These are phyloP conservation scores for Hypoxylon trugodes DNA, from an alignment of 495 filamentous ascomycete species.

Conservation along the genomic window DNA sequence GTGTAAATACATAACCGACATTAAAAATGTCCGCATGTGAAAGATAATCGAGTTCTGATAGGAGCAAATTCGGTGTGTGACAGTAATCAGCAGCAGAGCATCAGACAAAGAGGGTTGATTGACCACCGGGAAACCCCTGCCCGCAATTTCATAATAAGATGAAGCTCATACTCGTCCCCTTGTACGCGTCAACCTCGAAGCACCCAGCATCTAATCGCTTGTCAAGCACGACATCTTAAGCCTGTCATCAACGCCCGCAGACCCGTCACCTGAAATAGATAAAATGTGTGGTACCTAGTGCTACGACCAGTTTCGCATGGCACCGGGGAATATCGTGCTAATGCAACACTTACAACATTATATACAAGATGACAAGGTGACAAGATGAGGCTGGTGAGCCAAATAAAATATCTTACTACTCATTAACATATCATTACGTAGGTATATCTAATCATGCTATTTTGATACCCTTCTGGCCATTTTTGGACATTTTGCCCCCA, in stretches of 20 bases:
- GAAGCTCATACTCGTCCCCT: conserved; percentile 41
- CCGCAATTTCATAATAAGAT: conserved; percentile 41
- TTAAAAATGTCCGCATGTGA: conserved; percentile 34
- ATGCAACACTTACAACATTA: no score
- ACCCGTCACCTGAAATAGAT: conserved; percentile 17
- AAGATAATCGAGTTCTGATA: conserved; percentile 22
- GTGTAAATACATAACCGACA: conserved; percentile 28
- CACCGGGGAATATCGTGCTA: no score
- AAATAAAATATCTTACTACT: no score
- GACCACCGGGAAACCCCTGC: conserved; percentile 36
- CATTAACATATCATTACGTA: no score
- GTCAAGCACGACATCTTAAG: conserved; percentile 34
- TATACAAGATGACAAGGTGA: no score
- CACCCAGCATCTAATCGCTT: conserved; percentile 2
- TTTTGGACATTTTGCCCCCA: no score
- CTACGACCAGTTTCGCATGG: no score
- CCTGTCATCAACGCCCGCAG: no score
- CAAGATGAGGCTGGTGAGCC: no score
- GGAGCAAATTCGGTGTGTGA: conserved; percentile 29
- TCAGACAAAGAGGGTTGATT: conserved; percentile 25
- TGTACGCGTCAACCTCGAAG: conserved; percentile 32
- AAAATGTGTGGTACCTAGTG: conserved; percentile 2
- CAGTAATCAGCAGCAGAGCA: conserved; percentile 10
- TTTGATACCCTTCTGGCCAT: no score
- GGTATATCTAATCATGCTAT: no score